Evolutionary conservation across 2,329 filamentous ascomycete genomes (phyloP).

Genomic region (Pleoardoris graminearum): DNA sequence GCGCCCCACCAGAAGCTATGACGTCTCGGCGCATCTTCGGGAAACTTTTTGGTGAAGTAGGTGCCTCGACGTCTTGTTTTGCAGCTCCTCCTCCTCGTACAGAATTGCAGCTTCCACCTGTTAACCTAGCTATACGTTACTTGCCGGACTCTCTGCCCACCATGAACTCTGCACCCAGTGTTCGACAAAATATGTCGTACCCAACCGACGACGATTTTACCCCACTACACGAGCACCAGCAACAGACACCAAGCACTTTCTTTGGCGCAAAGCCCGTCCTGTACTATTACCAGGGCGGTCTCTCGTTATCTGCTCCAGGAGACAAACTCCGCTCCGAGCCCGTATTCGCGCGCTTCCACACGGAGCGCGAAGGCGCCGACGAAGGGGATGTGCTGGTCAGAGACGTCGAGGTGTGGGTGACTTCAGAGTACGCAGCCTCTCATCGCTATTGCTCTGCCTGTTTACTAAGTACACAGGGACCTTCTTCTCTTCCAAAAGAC

Average conservation of each 20-base stretch:
- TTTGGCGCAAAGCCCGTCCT: slow-evolving; percentile 72
- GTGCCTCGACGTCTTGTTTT: not conserved
- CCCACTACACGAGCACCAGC: slow-evolving; percentile 68
- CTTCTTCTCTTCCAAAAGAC: slow-evolving; percentile 65
- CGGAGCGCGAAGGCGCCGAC: slow-evolving; percentile 25
- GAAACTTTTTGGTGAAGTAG: slow-evolving; percentile 1
- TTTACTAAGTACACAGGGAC: slow-evolving; percentile 40
- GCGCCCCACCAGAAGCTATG: not conserved
- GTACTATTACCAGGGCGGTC: slow-evolving; percentile 62
- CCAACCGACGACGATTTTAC: slow-evolving; percentile 65
- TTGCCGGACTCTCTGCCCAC: not conserved
- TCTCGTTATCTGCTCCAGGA: slow-evolving; percentile 62
- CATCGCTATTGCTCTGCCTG: not conserved
- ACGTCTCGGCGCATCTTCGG: slow-evolving; percentile 7
- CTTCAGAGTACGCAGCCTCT: slow-evolving; percentile 45
- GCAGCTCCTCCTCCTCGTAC: not conserved
- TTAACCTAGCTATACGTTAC: too few species aligned
- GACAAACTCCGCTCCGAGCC: slow-evolving; percentile 58
- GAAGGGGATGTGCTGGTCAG: slow-evolving; percentile 37
- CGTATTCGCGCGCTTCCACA: slow-evolving; percentile 50
- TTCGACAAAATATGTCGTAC: slow-evolving; percentile 58
- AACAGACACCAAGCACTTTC: slow-evolving; percentile 73
- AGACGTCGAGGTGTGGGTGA: slow-evolving; percentile 54
- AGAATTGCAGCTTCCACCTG: not conserved
- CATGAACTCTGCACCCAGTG: slow-evolving; percentile 14